Percentiles rank a stretch among this genome's conserved stretches.
Evolutionary conservation across 2,329 filamentous ascomycete species (phyloP).

Genomic region (Malbranchea zuffiana): DNA sequence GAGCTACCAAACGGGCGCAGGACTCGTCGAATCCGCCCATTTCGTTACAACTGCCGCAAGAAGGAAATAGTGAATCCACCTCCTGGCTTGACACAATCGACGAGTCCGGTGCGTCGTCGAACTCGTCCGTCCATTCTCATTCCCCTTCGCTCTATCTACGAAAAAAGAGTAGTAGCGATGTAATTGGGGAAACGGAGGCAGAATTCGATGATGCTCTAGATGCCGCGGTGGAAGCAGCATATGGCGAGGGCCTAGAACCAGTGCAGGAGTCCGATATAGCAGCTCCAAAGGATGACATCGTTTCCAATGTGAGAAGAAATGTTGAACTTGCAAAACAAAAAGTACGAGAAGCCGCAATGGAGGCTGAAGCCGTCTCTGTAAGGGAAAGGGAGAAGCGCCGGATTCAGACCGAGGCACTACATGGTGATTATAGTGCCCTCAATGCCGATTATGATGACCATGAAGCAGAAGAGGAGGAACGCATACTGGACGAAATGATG

Average conservation of each 20-base stretch:
- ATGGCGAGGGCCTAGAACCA: constrained; percentile 81
- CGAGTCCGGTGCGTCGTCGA: constrained; percentile 71
- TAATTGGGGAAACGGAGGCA: constrained; percentile 66
- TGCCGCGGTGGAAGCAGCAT: constrained; percentile 90
- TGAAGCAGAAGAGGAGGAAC: constrained; percentile 62
- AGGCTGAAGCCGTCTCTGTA: constrained; percentile 52
- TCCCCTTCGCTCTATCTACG: constrained; percentile 59
- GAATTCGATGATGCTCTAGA: constrained; percentile 92
- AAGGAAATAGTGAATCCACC: constrained; percentile 65
- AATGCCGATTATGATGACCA: constrained; percentile 45
- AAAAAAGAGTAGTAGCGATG: constrained; percentile 56
- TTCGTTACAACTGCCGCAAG: constrained; percentile 43
- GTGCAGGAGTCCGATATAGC: constrained; percentile 19
- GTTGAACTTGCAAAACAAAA: constrained; percentile 67
- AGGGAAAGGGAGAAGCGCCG: constrained; percentile 49
- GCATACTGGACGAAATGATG: constrained; percentile 77
- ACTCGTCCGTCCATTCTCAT: constrained; percentile 70
- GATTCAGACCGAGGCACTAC: constrained; percentile 23
- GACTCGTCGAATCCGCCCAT: no score
- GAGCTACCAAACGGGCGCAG: no score
- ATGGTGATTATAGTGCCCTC: constrained; percentile 18
- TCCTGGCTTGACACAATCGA: constrained; percentile 94
- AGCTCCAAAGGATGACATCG: constrained; percentile 21
- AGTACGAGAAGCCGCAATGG: constrained; percentile 61
- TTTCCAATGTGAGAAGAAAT: constrained; percentile 48